Percentiles rank a stretch among this genome's conserved stretches.
phyloP scores from a whole-genome alignment of 106 monocot species.

The Platanthera guangdongensis region DNA sequence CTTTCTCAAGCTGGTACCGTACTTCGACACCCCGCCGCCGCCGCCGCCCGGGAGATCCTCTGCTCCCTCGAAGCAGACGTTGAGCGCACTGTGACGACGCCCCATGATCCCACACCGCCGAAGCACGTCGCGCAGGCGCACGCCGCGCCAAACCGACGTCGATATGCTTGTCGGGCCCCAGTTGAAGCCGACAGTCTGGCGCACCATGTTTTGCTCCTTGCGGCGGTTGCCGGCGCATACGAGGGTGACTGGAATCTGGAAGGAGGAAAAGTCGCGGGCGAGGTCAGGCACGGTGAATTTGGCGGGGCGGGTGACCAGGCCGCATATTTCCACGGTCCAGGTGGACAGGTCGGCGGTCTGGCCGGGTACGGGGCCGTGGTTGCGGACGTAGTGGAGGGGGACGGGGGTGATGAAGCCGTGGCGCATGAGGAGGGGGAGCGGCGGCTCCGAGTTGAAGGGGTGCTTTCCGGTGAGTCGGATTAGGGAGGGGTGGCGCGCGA shows the following conservation, averaged over 20 bases:
- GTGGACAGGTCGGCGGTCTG: slow-evolving; percentile 29
- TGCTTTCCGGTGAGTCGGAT: slow-evolving; percentile 94
- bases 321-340: slow-evolving; percentile 67
- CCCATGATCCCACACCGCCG: slow-evolving; percentile 42
- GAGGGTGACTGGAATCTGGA: slow-evolving; percentile 83
- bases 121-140: slow-evolving; percentile 59
- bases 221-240: slow-evolving; percentile 94
- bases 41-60: slow-evolving; percentile 87
- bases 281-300: slow-evolving; percentile 63
- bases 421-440: slow-evolving; percentile 59
- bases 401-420: slow-evolving; percentile 89
- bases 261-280: slow-evolving; percentile 26
- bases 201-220: slow-evolving; percentile 95
- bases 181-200: slow-evolving; percentile 73
- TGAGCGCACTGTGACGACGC: slow-evolving; percentile 18
- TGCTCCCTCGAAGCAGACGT: slow-evolving; percentile 91
- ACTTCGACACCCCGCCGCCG: slow-evolving; percentile 55
- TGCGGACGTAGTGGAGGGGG: slow-evolving; percentile 88
- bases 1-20: slow-evolving; percentile 65
- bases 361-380: slow-evolving; percentile 79
- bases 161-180: slow-evolving; percentile 80
- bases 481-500: slow-evolving; percentile 63
- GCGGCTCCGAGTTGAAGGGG: slow-evolving; percentile 90
- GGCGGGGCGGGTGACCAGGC: slow-evolving; percentile 43
- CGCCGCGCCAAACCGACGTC: slow-evolving; percentile 84